Conservation (phyloP, 2,329 filamentous ascomycete species). For the Berkeleyomyces rouxiae region DNA sequence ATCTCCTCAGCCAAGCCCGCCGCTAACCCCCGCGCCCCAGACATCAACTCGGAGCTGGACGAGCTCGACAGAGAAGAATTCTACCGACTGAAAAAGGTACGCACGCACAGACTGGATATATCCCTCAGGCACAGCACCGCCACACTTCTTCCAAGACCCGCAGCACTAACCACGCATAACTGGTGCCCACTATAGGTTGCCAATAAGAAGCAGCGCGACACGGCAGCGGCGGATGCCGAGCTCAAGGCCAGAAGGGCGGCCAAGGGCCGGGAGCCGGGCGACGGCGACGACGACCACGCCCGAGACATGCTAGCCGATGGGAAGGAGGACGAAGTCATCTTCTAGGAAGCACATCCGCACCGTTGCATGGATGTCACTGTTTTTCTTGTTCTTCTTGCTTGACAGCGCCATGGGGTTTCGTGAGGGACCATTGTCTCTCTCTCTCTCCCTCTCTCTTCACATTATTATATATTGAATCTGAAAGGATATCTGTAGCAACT, state of each 20-base stretch:
- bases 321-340: conserved; percentile 76
- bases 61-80: conserved; percentile 97
- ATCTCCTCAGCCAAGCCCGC: not conserved
- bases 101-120: not conserved
- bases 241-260: conserved; percentile 55
- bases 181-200: conserved; percentile 37
- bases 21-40: conserved; percentile 22
- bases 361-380: not conserved
- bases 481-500: not conserved
- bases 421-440: too few species aligned
- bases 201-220: conserved; percentile 67
- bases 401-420: not conserved
- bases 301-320: conserved; percentile 56
- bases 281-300: conserved; percentile 28
- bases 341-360: conserved; percentile 29
- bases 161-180: not conserved
- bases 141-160: not conserved
- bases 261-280: conserved; percentile 22
- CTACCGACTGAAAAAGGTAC: conserved; percentile 78
- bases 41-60: conserved; percentile 96
- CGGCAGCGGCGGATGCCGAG: conserved; percentile 53
- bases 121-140: too few species aligned
- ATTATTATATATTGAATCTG: conserved; percentile 1
- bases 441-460: not conserved
- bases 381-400: not conserved